Conservation (phyloP, 108 stramenopile genomes). For the Ochromonas danica region DNA sequence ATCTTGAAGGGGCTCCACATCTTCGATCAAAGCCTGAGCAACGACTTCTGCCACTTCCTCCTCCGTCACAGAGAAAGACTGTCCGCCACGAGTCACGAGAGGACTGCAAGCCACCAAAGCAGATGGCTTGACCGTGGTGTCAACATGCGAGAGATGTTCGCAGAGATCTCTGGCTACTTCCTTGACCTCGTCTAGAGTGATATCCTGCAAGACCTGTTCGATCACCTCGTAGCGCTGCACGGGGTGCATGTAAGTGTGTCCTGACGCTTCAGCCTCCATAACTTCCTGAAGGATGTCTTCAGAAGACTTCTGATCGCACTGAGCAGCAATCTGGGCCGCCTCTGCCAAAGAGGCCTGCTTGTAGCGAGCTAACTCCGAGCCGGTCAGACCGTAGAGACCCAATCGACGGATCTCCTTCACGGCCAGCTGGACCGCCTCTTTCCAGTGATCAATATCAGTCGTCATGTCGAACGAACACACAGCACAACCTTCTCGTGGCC, state of each 20-base stretch:
- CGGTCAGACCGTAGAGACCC: constrained; percentile 81
- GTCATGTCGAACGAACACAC: constrained; percentile 94
- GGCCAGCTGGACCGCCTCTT: constrained; percentile 79
- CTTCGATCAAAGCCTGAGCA: constrained; percentile 18
- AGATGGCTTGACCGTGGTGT: constrained; percentile 50
- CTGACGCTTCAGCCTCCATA: constrained; percentile 94
- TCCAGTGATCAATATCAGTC: constrained; percentile 83
- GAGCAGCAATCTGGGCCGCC: constrained; percentile 84
- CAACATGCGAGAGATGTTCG: constrained; percentile 76
- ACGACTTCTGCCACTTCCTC: constrained; percentile 42
- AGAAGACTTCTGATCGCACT: constrained; percentile 84
- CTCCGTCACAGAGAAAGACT: constrained; percentile 23
- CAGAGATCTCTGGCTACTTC: constrained; percentile 82
- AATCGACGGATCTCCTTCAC: constrained; percentile 85
- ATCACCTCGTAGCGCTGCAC: constrained; percentile 80
- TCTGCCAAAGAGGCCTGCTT: constrained; percentile 84
- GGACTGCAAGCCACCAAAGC: constrained; percentile 1
- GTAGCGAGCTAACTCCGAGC: constrained; percentile 86
- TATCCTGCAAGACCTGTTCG: constrained; percentile 71
- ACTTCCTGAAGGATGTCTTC: constrained; percentile 85
- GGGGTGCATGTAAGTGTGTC: constrained; percentile 94
- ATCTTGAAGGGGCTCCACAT: neutral
- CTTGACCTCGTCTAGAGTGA: constrained; percentile 91
- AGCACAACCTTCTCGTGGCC: constrained; percentile 91
- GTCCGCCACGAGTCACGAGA: neutral